Conservation (phyloP, 139 green algal species). For the Astrephomene gubernaculifera region DNA sequence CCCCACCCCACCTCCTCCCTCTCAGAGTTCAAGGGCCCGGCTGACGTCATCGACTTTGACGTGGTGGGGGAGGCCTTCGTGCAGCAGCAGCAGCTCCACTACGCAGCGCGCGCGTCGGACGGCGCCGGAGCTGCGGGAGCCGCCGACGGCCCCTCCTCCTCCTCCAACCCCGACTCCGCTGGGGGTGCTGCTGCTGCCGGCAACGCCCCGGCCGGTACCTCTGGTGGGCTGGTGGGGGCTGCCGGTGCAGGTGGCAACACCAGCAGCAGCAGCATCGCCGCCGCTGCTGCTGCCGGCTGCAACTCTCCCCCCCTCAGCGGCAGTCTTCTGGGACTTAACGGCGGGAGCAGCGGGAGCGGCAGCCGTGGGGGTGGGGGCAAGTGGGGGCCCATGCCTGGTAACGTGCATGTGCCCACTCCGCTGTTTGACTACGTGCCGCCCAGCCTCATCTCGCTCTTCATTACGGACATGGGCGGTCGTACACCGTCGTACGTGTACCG, state of each 20-base stretch:
- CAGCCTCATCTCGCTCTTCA: constrained; percentile 90
- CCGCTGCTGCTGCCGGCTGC: not conserved
- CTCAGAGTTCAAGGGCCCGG: constrained; percentile 80
- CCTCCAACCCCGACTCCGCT: not conserved
- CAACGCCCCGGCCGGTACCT: too few species aligned
- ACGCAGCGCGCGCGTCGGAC: not conserved
- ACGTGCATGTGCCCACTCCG: constrained; percentile 89
- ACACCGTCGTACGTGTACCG: constrained; percentile 89
- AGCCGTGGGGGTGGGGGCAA: too few species aligned
- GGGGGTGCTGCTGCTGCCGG: not conserved
- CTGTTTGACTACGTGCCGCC: constrained; percentile 96
- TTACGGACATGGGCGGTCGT: constrained; percentile 90
- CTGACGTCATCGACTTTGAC: constrained; percentile 72
- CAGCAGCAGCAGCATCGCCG: not conserved
- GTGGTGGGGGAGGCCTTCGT: constrained; percentile 67
- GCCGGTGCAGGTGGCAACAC: too few species aligned
- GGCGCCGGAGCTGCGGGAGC: not conserved
- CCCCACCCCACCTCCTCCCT: not conserved
- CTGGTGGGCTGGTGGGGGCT: too few species aligned
- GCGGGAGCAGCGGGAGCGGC: too few species aligned
- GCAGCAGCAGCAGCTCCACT: constrained; percentile 25
- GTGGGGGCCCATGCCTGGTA: constrained; percentile 35
- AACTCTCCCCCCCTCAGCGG: not conserved
- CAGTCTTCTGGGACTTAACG: too few species aligned
- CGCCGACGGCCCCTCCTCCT: not conserved